Evolutionary conservation across 1,139 yeast species (phyloP), one percentile per base, ranked within the genome.

Genomic region (Nakaseomyces sp.): DNA sequence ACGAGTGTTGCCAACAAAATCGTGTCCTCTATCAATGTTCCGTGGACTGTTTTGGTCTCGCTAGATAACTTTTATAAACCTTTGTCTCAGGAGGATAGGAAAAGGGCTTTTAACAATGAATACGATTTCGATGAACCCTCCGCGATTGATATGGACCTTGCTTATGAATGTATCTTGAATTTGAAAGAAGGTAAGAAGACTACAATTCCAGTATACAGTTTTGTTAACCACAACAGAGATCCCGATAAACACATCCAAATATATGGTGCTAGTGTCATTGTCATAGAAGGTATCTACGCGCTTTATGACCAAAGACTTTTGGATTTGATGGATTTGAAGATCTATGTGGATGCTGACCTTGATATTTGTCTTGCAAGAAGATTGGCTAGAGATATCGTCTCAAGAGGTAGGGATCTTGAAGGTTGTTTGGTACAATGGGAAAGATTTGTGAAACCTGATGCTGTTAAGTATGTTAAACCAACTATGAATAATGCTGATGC

Each of bases 191-290:
- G 79, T 20, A 60, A 60, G 42, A 75, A 74, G 55, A 82, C 88
- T 0, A 76, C 77, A 45, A 81, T 91, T 17, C 98, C 98, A 0
- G 79, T 86, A 3, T 91, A 91, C 62, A 86, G 96, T 4, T 91
- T 91, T 65, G 66, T 70, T 1, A 65, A 73, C 35, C 98, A 91
- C 63, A 73, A 75, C 47, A 70, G 96, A 48, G 81, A 91, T 2
- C 63, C 64, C 9, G 76, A 71, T 39, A 79, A 82, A 58, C 72
- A 73, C 30, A 70, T 81, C 40, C 79, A 89, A 2, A 76, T 91
- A n/a, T 89, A 88, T 59, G 98, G 97, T 3, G 96, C 97, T 26
- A 88, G 88, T 59, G 95, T 91, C 16, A 83, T 91, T 48, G 82
- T 91, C 12, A 69, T 91, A 33, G 98, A 91, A 62, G 98, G 98